These are phyloP conservation scores for Torulaspora microellipsoides DNA, from an alignment of 805 yeast species.

Conservation along the genomic window DNA sequence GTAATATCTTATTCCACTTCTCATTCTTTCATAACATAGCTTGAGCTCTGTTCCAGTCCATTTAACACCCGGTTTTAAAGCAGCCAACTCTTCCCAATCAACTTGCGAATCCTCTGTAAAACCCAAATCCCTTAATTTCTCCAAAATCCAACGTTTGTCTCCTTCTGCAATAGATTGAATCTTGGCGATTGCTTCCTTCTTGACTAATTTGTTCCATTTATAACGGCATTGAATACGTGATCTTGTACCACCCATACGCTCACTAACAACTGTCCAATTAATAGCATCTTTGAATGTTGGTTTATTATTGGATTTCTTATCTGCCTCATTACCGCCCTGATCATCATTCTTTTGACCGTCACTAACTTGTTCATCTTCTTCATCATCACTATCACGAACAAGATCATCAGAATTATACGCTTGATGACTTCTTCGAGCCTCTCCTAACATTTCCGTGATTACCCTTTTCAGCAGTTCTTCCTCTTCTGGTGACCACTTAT, in stretches of 20 bases:
- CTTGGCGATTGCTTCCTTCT: conserved; percentile 48
- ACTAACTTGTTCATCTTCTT: conserved; percentile 18
- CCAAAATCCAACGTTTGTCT: conserved; percentile 50
- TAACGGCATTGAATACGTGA: conserved; percentile 93
- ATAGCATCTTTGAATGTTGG: conserved; percentile 42
- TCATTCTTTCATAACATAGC: conserved; percentile 58
- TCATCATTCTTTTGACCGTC: conserved; percentile 10
- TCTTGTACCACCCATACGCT: conserved; percentile 81
- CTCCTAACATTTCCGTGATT: conserved; percentile 46
- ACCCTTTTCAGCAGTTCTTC: conserved; percentile 58
- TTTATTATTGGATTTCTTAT: conserved; percentile 21
- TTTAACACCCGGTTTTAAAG: conserved; percentile 38
- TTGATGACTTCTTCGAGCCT: conserved; percentile 23
- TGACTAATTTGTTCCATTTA: conserved; percentile 83
- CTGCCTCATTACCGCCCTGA: conserved; percentile 16
- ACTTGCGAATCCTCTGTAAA: conserved; percentile 40
- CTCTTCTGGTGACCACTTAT: conserved; percentile 76
- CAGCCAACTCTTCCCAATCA: conserved; percentile 54
- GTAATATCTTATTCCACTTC: conserved; percentile 45
- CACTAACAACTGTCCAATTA: conserved; percentile 91
- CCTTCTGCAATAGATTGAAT: conserved; percentile 41
- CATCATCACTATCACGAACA: conserved; percentile 15
- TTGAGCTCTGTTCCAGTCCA: conserved; percentile 64
- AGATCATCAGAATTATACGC: conserved; percentile 13
- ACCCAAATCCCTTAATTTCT: conserved; percentile 42